Evolutionary conservation across 257 asterid species (phyloP).

Genomic region (Ocimum tenuiflorum): DNA sequence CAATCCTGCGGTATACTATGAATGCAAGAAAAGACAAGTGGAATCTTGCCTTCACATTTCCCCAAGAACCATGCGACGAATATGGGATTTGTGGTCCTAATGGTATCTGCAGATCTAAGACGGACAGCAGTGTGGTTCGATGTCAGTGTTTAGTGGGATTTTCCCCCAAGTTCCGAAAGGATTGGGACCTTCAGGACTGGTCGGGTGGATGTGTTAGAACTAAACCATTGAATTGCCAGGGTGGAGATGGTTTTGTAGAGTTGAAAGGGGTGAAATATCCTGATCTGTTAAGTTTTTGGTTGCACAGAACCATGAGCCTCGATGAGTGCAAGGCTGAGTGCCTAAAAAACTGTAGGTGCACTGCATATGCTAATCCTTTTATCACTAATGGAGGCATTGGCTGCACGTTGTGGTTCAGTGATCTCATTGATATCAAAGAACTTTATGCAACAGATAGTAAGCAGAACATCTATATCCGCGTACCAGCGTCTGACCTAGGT

Average conservation of each 20-base stretch:
- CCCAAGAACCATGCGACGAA: conserved; percentile 15
- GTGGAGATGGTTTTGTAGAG: conserved; percentile 20
- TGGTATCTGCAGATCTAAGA: conserved; percentile 7
- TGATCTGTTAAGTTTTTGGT: conserved; percentile 14
- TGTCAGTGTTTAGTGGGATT: conserved; percentile 23
- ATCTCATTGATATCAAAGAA: conserved; percentile 14
- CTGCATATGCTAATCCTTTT: conserved; percentile 25
- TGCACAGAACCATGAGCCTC: conserved; percentile 19
- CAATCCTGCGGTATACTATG: neutral
- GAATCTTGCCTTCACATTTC: neutral
- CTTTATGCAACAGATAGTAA: neutral
- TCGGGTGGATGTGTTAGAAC: conserved; percentile 25
- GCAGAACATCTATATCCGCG: conserved; percentile 14
- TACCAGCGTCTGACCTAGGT: conserved; percentile 11
- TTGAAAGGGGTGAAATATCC: conserved; percentile 21
- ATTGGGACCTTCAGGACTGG: conserved; percentile 28
- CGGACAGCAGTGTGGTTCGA: neutral
- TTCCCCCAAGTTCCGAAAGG: conserved; percentile 2
- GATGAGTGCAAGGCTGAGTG: conserved; percentile 19
- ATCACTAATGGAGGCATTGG: conserved; percentile 18
- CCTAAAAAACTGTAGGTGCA: conserved; percentile 21
- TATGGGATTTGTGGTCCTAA: conserved; percentile 27
- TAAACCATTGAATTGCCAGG: conserved; percentile 5
- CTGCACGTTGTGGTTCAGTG: conserved; percentile 23
- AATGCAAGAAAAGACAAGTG: conserved; percentile 14